phyloP scores from a whole-genome alignment of 495 filamentous ascomycete species.

The Cercophora newfieldiana region DNA sequence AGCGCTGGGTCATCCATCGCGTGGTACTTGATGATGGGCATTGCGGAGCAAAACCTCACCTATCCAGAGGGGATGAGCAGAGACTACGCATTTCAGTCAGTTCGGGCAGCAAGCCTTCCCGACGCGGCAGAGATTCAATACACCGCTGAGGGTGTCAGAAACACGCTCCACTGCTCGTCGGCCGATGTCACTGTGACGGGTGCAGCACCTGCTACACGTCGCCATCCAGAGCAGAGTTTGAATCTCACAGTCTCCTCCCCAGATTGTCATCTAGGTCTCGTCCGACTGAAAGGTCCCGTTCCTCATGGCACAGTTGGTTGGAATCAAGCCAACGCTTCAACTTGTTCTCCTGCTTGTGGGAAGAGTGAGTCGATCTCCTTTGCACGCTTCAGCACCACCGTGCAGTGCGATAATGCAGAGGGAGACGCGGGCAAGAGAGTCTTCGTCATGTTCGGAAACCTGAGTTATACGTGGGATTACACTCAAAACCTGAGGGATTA shows the following conservation, averaged over 20 bases:
- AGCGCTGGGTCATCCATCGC: too few relatives aligned
- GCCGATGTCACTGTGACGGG: not conserved
- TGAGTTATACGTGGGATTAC: not conserved
- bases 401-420: not conserved
- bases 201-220: not conserved
- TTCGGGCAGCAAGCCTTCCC: not conserved
- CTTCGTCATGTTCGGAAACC: constrained; percentile 2
- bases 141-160: constrained; percentile 1
- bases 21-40: not conserved
- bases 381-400: not conserved
- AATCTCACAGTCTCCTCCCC: constrained; percentile 8
- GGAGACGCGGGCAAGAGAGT: not conserved
- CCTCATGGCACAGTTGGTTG: too few relatives aligned
- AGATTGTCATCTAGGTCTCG: constrained; percentile 8
- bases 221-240: not conserved
- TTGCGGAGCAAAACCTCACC: not conserved
- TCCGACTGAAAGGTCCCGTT: too few relatives aligned
- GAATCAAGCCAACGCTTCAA: not conserved
- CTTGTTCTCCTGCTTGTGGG: not conserved
- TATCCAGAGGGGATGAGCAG: not conserved
- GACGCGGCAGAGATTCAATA: not conserved
- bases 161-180: constrained; percentile 6
- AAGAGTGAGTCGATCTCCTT: not conserved
- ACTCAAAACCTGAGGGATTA: not conserved
- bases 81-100: constrained; percentile 12